Evolutionary conservation across 257 asterid genomes (phyloP).

Genomic region (Penstemon newberryi): DNA sequence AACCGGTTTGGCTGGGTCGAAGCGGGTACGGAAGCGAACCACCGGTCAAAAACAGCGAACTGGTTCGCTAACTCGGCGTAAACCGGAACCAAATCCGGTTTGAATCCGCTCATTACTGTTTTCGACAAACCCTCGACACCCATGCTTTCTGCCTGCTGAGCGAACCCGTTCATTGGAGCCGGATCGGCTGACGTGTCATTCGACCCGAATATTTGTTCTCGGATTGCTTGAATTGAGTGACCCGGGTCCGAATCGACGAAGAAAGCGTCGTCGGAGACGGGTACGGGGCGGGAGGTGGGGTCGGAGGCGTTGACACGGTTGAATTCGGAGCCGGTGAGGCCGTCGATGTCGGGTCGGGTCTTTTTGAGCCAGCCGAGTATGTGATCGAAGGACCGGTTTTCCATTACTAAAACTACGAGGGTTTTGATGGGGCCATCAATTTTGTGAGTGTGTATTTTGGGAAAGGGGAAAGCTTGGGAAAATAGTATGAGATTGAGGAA

Average conservation of each 20-base stretch:
- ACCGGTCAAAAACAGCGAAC: constrained; percentile 81
- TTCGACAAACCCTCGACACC: constrained; percentile 54
- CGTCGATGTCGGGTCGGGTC: constrained; percentile 80
- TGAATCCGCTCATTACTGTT: constrained; percentile 89
- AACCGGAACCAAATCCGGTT: constrained; percentile 73
- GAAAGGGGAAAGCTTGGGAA: constrained; percentile 54
- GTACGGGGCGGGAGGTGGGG: constrained; percentile 47
- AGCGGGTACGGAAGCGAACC: constrained; percentile 98
- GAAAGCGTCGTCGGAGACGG: constrained; percentile 63
- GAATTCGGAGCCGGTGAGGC: constrained; percentile 73
- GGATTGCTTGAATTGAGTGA: constrained; percentile 90
- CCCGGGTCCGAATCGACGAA: constrained; percentile 90
- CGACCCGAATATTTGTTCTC: constrained; percentile 90
- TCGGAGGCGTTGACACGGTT: constrained; percentile 74
- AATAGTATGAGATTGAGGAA: constrained; percentile 41
- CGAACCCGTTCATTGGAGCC: constrained; percentile 98
- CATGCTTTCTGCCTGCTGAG: constrained; percentile 86
- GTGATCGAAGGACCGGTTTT: constrained; percentile 94
- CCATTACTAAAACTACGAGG: constrained; percentile 84
- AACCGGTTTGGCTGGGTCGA: constrained; percentile 96
- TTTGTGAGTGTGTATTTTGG: constrained; percentile 41
- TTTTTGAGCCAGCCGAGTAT: constrained; percentile 81
- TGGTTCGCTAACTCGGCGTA: constrained; percentile 69
- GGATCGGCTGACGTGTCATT: constrained; percentile 54
- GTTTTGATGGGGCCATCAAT: constrained; percentile 87